Conservation (phyloP, 2,329 filamentous ascomycete genomes). For the Sarocladium kiliense region DNA sequence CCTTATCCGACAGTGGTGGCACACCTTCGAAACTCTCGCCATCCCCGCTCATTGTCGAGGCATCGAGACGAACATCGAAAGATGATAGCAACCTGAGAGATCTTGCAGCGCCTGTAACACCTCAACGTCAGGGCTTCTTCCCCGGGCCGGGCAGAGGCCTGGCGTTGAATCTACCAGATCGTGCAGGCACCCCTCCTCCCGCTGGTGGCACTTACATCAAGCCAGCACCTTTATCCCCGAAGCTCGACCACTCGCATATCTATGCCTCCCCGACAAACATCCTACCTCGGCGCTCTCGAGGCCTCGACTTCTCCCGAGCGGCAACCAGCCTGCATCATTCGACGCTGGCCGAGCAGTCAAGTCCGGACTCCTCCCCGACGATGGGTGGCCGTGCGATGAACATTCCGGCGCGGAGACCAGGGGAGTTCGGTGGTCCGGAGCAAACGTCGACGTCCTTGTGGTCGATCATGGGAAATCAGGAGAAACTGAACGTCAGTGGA, state of each 20-base stretch:
- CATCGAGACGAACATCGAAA: slow-evolving; percentile 54
- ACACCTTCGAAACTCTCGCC: slow-evolving; percentile 53
- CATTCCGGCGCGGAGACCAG: slow-evolving; percentile 47
- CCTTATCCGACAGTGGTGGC: slow-evolving; percentile 58
- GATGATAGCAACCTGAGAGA: slow-evolving; percentile 58
- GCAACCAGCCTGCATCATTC: slow-evolving; percentile 95
- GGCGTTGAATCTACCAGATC: slow-evolving; percentile 29
- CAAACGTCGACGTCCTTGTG: slow-evolving; percentile 70
- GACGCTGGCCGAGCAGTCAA: slow-evolving; percentile 81
- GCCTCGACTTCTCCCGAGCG: slow-evolving; percentile 87
- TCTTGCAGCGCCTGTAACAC: slow-evolving; percentile 55
- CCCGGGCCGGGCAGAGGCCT: slow-evolving; percentile 46
- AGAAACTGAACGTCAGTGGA: slow-evolving; percentile 69
- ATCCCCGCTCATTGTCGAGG: slow-evolving; percentile 51
- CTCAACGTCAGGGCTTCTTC: slow-evolving; percentile 61
- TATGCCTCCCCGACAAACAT: slow-evolving; percentile 87
- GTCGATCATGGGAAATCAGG: slow-evolving; percentile 64
- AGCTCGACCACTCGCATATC: slow-evolving; percentile 76
- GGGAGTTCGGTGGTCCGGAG: slow-evolving; percentile 44
- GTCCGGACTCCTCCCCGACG: slow-evolving; percentile 85
- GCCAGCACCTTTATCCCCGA: slow-evolving; percentile 72
- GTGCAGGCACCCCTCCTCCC: slow-evolving; percentile 31
- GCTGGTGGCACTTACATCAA: slow-evolving; percentile 34
- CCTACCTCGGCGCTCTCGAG: slow-evolving; percentile 80
- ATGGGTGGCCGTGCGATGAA: slow-evolving; percentile 64